These are phyloP conservation scores for Coniochaeta prunicola DNA, from an alignment of 2,329 filamentous ascomycete species.

Conservation along the genomic window DNA sequence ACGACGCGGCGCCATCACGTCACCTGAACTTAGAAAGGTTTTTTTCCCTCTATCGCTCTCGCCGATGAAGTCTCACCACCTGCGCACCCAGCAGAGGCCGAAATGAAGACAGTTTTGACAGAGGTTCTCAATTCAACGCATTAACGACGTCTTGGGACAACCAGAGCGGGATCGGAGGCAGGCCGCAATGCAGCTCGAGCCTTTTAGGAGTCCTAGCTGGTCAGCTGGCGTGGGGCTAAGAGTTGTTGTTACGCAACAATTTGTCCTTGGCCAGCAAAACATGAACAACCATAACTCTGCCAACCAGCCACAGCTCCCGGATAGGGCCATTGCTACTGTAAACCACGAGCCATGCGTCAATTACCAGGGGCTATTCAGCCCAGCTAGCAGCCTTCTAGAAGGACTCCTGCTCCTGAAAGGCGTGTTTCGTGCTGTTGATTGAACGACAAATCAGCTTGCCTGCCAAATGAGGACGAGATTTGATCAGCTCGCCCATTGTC, in stretches of 20 bases:
- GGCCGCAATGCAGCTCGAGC: neutral
- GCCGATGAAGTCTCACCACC: neutral
- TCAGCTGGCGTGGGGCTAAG: neutral
- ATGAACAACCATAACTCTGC: neutral
- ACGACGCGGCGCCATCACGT: neutral
- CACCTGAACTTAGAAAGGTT: neutral
- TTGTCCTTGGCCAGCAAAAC: slow-evolving; percentile 1
- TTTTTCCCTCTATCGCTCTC: neutral
- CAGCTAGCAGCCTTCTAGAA: neutral
- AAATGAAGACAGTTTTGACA: neutral
- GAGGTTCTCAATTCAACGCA: neutral
- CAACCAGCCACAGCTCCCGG: neutral
- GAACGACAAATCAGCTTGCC: neutral
- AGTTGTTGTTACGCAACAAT: slow-evolving; percentile 2
- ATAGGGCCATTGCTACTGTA: neutral
- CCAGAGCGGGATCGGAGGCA: neutral
- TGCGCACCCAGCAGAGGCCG: neutral
- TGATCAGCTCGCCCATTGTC: neutral
- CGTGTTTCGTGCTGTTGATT: neutral
- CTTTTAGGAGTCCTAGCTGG: neutral
- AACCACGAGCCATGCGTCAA: neutral
- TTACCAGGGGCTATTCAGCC: neutral
- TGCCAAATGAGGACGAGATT: neutral
- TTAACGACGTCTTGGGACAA: neutral
- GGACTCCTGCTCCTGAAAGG: neutral